Base-by-base conservation (phyloP, 768 basidiomycete genomes). In the Pleurotus ostreatus region DNA sequence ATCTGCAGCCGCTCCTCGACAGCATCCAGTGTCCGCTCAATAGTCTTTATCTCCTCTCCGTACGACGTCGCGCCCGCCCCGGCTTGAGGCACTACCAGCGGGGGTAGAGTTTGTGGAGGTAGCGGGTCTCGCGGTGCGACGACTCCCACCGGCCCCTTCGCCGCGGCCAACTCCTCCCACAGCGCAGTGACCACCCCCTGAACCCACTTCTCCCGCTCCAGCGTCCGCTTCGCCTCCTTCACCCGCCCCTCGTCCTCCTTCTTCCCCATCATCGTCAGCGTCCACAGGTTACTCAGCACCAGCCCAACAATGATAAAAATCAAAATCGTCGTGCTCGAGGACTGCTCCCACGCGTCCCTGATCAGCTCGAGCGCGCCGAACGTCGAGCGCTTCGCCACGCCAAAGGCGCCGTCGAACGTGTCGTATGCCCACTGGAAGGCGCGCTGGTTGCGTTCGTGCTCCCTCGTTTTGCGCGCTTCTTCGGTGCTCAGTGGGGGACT, bases 341-440 rank as follows among this genome's bases (percentile, higher is more conserved):
- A 85, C 63, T 89, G 83, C 54, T 91, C 89, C 89, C 88, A 89
- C 0, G 84, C 84, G 64, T 94, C 92, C 53, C 71, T 74, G 56
- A 94, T 74, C 43, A 94, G 84, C 73, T 92, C 92, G 58, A 92
- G 65, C 22, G 88, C 87, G 16, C 83, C 89, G 46, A 70, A 76
- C 43, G 88, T 81, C 58, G 88, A 90, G 65, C 83, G 82, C 63
- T 72, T 74, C 26, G 83, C 90, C 58, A 94, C 91, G 60, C 80
- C 77, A 58, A 74, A 79, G 1, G 92, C 86, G 8, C 89, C 92
- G 26, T 85, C 86, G 67, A 90, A 80, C 46, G 92, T 94, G 61
- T 94, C 92, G 73, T 84, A 89, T 2, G 91, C 91, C 92, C 92
- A 94, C 63, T 94, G 92, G 60, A 92, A 71, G 0, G 84, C 84